Base-by-base conservation (phyloP, 768 basidiomycete species). In the Royoungia palumana region DNA sequence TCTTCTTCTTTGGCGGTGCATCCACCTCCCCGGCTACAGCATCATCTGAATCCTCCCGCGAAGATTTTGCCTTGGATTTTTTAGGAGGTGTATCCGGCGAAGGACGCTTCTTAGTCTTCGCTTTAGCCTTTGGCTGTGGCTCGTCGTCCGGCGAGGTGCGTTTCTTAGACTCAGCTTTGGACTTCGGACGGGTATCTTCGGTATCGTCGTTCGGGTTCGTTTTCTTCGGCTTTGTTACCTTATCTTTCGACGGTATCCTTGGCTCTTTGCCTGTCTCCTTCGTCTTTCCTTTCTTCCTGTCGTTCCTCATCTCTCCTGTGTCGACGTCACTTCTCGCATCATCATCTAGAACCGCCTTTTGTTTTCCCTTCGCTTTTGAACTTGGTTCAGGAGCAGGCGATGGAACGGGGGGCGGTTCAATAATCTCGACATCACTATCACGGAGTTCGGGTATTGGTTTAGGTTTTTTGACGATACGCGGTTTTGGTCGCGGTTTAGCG, bases 1-100 rank as follows among this genome's bases (percentile, higher is more conserved):
- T 85, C 69, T 85, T 87, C 71, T 83, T 85, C 68, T 79, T 82
- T 14, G 68, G 76, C 9, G 50, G 68, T 6, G 34, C 56, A 42
- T 64, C 67, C 20, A 62, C 44, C 20, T 59, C 65, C 24, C 14
- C 59, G 14, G 47, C 55, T 12, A 24, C 38, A 6, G 39, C 28
- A 2, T 55, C 60, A 25, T 63, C 67, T 1, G 42, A 47, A 17
- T 49, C 58, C 0, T 56, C 59, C 21, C 48, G 58, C 10, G 47
- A 46, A 36, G 53, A 14, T 41, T 61, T 60, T 12, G 36, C 21
- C 37, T 59, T 59, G 48, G 51, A 27, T 46, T 63, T 65, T 34
- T 55, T 57, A 2, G 64, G 40, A 28, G 52, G 56, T 16, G 32
- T 32, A 32, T 59, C 59, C 27, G 59, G 57, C 3, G 53, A 57